Conservation (phyloP, 768 basidiomycete species). For the Leccinum uliginosum region DNA sequence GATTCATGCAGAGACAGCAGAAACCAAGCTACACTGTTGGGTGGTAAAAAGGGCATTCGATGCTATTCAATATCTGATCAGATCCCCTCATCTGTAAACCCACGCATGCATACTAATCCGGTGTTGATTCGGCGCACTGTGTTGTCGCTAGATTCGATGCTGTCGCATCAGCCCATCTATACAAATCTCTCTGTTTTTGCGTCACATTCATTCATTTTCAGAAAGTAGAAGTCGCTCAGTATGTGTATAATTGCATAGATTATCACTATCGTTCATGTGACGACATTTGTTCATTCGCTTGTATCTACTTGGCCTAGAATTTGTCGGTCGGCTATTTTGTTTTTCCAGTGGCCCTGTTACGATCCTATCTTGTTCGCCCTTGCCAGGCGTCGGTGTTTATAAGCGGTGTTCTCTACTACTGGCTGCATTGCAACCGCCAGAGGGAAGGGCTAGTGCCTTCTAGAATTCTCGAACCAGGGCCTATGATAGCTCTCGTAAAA, state of each 20-base stretch:
- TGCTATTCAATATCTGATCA: neutral
- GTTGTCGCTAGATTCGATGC: neutral
- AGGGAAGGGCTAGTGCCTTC: neutral
- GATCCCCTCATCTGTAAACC: neutral
- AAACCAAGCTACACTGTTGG: constrained; percentile 8
- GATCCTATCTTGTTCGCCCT: too few relatives aligned
- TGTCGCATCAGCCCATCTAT: neutral
- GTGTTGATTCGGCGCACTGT: neutral
- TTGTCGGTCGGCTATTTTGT: neutral
- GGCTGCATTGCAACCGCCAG: neutral
- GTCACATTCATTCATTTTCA: neutral
- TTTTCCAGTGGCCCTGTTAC: neutral
- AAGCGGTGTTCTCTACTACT: neutral
- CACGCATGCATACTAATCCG: neutral
- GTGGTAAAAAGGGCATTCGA: constrained; percentile 2
- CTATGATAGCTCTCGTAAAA: neutral
- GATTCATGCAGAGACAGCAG: neutral
- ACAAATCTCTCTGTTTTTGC: neutral
- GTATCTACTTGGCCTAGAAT: neutral
- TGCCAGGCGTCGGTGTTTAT: neutral
- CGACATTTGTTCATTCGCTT: constrained; percentile 1
- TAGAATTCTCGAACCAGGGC: neutral
- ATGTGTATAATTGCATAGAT: constrained; percentile 5
- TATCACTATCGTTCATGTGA: neutral
- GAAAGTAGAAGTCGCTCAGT: neutral